Conservation (phyloP, 768 basidiomycete species). For the Tylopilus balloui region DNA sequence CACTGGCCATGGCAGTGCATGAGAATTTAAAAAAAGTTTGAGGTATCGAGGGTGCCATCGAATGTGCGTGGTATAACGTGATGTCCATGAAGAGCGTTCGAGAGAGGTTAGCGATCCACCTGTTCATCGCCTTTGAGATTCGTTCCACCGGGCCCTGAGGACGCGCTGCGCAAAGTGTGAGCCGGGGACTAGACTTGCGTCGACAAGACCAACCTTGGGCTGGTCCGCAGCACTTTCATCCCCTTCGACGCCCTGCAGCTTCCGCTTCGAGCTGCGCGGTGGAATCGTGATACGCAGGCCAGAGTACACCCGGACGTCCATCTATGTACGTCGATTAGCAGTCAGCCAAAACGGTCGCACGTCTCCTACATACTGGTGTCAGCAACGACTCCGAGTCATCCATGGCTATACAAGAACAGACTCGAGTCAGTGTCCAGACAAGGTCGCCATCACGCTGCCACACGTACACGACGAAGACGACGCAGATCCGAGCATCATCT, state of each 20-base stretch:
- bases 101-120: neutral
- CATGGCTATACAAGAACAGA: constrained; percentile 4
- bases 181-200: neutral
- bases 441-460: neutral
- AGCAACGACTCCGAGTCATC: constrained; percentile 6
- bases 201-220: constrained; percentile 17
- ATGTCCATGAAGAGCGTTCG: neutral
- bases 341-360: neutral
- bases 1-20: constrained; percentile 5
- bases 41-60: neutral
- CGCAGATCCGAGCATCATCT: constrained; percentile 4
- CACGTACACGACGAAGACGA: constrained; percentile 15
- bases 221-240: neutral
- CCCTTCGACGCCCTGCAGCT: constrained; percentile 17
- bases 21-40: neutral
- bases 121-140: constrained; percentile 6
- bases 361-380: constrained; percentile 18
- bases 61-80: constrained; percentile 6
- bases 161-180: constrained; percentile 12
- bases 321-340: neutral
- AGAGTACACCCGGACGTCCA: constrained; percentile 10
- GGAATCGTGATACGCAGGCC: constrained; percentile 27
- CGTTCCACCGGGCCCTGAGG: constrained; percentile 16
- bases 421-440: neutral
- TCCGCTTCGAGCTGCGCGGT: constrained; percentile 19